Evolutionary conservation across 2,329 filamentous ascomycete genomes (phyloP), one percentile per base, ranked within the genome.

Genomic region (Parascedosporium putredinis): DNA sequence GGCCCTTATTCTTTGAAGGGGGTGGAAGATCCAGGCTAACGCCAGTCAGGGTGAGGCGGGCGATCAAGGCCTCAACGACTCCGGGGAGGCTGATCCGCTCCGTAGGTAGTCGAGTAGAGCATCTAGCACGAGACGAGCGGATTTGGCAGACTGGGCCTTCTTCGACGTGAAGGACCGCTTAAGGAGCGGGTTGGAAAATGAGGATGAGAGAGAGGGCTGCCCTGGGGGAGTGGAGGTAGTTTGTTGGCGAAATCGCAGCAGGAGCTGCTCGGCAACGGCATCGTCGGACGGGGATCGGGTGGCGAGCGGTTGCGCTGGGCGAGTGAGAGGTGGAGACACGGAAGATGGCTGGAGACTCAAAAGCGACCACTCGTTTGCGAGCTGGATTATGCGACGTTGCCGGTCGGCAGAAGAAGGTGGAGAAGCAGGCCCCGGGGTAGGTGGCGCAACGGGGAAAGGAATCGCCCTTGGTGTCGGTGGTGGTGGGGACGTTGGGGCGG

Each of bases 21-120:
- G 67, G 59, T 4, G 45, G 23, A 12, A 73, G 66, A 49, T 75
- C 73, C 12, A 79, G 58, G 47, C 78, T 72, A 3, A 75, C 71
- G 12, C 77, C 77, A 1, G 67, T 69, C 1, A 65, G 60, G 31
- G 67, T 64, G 29, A 81, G 61, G 59, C 73, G 76, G 3, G 61
- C 64, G 25, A 80, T 69, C 22, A 81, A 65, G 0, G 73, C 73
- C 56, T 79, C 74, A n/a, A 74, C 76, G 4, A 80, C 71, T 7
- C 72, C 76, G 0, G 76, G 69, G 74, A 69, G 10, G 76, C 75
- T 14, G 61, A 20, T 8, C 34, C 62, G 44, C 69, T 73, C 31
- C 65, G 61, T 50, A 80, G 67, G 56, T 76, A 75, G 38, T 64
- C 62, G 44, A 71, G 64, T 48, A 81, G 64, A 12, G 71, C 70